Percentiles rank a stretch among this genome's conserved stretches.
Evolutionary conservation across 768 basidiomycete species (phyloP).

Genomic region (Amanita inopinata): DNA sequence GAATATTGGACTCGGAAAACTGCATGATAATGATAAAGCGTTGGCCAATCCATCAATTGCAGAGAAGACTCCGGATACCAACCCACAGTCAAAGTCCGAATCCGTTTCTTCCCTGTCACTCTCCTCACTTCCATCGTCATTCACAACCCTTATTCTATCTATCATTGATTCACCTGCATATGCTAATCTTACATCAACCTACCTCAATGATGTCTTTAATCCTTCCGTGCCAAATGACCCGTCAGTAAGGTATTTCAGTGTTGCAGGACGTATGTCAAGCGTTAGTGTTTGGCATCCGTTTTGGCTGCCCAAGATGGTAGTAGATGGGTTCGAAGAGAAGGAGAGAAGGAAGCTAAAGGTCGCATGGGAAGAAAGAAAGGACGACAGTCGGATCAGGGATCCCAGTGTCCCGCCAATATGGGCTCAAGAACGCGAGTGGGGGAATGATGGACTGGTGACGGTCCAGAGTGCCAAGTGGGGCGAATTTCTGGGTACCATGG

Average conservation of each 20-base stretch:
- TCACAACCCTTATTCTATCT: constrained; percentile 80
- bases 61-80: background rate
- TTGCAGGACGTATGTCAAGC: constrained; percentile 65
- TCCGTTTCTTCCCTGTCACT: constrained; percentile 37
- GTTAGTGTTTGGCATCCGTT: constrained; percentile 86
- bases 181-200: constrained; percentile 81
- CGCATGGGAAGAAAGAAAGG: constrained; percentile 26
- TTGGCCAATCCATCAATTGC: background rate
- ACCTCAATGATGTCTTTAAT: constrained; percentile 74
- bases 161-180: constrained; percentile 96
- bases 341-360: constrained; percentile 35
- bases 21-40: constrained; percentile 17
- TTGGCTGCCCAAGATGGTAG: constrained; percentile 91
- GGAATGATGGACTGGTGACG: constrained; percentile 89
- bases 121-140: constrained; percentile 65
- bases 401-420: constrained; percentile 27
- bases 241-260: constrained; percentile 83
- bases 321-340: constrained; percentile 74
- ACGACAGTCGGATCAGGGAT: constrained; percentile 7
- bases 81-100: constrained; percentile 15
- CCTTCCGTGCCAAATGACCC: constrained; percentile 72
- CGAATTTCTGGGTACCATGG: constrained; percentile 84
- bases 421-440: constrained; percentile 51
- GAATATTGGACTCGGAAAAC: constrained; percentile 70
- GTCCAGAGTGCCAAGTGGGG: constrained; percentile 95